phyloP scores from a whole-genome alignment of 1,139 yeast species.

The Saccharomyces hybrid region DNA sequence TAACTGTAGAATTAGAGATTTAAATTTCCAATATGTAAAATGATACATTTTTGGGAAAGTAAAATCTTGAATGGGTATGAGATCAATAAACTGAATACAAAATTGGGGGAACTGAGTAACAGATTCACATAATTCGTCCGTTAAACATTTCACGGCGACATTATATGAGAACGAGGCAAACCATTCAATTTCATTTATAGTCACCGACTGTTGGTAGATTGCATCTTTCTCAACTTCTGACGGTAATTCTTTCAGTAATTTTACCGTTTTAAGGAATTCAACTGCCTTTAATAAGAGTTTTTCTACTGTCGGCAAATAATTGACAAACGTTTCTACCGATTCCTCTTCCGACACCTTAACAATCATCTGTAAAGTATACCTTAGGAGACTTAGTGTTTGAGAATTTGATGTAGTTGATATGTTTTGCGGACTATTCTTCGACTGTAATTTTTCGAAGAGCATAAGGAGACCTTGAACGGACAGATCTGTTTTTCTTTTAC shows the following conservation, averaged over 20 bases:
- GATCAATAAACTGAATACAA: slow-evolving; percentile 11
- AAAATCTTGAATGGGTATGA: slow-evolving; percentile 18
- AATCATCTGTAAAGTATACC: slow-evolving; percentile 23
- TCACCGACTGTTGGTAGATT: slow-evolving; percentile 8
- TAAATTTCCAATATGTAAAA: slow-evolving; percentile 19
- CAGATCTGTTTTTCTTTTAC: slow-evolving; percentile 14
- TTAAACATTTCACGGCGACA: slow-evolving; percentile 14
- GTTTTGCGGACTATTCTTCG: background rate
- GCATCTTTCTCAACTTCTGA: background rate
- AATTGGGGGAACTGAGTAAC: slow-evolving; percentile 6
- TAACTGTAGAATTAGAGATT: slow-evolving; percentile 9
- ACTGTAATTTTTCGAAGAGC: slow-evolving; percentile 16
- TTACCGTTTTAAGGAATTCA: slow-evolving; percentile 9
- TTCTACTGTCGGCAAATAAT: slow-evolving; percentile 10
- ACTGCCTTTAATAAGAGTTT: slow-evolving; percentile 12
- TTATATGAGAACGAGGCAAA: slow-evolving; percentile 25
- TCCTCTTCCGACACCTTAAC: slow-evolving; percentile 19
- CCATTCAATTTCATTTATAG: slow-evolving; percentile 27
- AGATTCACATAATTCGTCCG: slow-evolving; percentile 2
- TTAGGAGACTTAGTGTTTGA: slow-evolving; percentile 15
- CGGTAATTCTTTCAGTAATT: slow-evolving; percentile 2
- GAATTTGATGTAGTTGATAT: slow-evolving; percentile 4
- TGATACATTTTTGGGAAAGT: slow-evolving; percentile 14
- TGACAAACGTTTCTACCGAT: slow-evolving; percentile 1
- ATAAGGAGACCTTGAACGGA: slow-evolving; percentile 13